Conservation (phyloP, 306 rosid species). For the Boehmeria nivea region DNA sequence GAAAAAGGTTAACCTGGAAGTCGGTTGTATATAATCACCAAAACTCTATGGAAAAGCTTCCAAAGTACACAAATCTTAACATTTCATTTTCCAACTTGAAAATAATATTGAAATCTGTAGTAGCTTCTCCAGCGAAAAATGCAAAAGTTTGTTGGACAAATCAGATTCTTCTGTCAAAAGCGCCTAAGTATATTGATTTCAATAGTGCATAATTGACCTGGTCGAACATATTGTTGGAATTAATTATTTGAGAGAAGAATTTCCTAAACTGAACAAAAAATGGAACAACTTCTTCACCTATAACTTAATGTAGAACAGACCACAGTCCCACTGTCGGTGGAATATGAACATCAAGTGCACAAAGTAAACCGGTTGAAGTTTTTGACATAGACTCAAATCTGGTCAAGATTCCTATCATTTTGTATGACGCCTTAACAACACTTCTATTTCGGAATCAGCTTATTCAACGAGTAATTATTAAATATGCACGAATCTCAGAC, state of each 20-base stretch:
- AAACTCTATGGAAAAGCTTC: no score
- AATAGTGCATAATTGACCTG: neutral
- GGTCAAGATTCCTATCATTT: slow-evolving; percentile 1
- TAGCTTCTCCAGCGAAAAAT: slow-evolving; percentile 9
- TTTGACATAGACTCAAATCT: neutral
- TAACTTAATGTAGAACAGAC: neutral
- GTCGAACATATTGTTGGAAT: neutral
- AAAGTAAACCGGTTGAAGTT: neutral
- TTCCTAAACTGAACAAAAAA: neutral
- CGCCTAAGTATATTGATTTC: neutral
- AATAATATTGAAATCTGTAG: no score
- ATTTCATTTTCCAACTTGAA: no score
- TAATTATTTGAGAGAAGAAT: neutral
- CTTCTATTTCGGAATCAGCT: no score
- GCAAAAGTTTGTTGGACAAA: slow-evolving; percentile 2
- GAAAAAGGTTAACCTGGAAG: no score
- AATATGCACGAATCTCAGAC: no score
- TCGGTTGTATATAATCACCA: no score
- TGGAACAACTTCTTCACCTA: neutral
- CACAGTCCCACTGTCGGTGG: neutral
- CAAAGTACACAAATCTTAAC: no score
- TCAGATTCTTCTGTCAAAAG: neutral
- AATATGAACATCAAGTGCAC: neutral
- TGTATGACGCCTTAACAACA: neutral
- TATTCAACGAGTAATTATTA: no score